Percentiles rank a stretch among this genome's conserved stretches.
Conservation (phyloP, 225 moss, liverwort and hornwort genomes). For the Polytrichum commune region DNA sequence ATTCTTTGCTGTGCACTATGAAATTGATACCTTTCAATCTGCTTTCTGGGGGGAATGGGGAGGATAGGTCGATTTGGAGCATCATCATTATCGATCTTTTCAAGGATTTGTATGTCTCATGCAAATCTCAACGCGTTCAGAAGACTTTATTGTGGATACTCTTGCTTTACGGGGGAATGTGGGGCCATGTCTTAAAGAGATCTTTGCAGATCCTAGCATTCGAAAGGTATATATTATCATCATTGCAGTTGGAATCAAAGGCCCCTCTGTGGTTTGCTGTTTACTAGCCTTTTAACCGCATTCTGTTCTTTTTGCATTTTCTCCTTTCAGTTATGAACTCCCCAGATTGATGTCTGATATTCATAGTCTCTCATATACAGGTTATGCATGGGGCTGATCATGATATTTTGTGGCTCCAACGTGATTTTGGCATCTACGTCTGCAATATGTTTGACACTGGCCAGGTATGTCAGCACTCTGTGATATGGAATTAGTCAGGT, state of each 20-base stretch:
- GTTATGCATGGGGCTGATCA: conserved; percentile 97
- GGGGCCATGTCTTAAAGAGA: conserved; percentile 58
- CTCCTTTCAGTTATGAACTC: not conserved
- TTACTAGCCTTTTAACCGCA: not conserved
- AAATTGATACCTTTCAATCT: conserved; percentile 7
- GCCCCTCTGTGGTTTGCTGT: not conserved
- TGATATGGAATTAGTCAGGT: too few species aligned
- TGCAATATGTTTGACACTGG: conserved; percentile 99
- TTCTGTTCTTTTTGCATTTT: conserved; percentile 6
- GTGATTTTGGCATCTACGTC: conserved; percentile 94
- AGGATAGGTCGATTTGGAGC: conserved; percentile 86
- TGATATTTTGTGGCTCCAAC: conserved; percentile 94
- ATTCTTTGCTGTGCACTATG: not conserved
- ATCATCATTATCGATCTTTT: conserved; percentile 96
- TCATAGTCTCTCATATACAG: conserved; percentile 36
- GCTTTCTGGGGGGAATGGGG: conserved; percentile 14
- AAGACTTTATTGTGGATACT: conserved; percentile 91
- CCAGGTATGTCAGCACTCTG: conserved; percentile 49
- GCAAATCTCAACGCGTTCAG: conserved; percentile 92
- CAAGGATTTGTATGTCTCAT: conserved; percentile 98
- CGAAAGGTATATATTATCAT: conserved; percentile 51
- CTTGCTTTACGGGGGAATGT: conserved; percentile 84
- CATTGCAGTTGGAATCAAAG: not conserved
- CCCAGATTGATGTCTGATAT: not conserved
- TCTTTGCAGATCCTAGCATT: conserved; percentile 68